Conservation (phyloP, 129 eudicot genomes). For the Saussurea involucrata region DNA sequence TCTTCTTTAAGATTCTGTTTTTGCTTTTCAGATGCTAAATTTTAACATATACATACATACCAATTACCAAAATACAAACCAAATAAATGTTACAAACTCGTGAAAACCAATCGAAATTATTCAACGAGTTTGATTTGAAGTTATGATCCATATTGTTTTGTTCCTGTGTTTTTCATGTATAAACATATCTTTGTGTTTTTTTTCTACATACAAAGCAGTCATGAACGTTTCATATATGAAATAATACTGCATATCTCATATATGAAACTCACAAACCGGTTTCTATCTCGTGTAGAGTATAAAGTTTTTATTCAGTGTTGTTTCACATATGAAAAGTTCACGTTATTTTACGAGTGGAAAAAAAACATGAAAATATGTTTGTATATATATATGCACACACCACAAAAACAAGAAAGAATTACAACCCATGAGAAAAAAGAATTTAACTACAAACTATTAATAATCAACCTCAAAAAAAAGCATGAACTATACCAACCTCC, state of each 20-base stretch:
- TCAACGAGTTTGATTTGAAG: too few relatives aligned
- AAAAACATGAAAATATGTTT: too few relatives aligned
- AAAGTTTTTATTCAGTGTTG: not conserved
- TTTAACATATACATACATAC: not conserved
- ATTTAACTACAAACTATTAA: slow-evolving; percentile 17
- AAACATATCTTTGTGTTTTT: too few relatives aligned
- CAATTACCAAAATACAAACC: not conserved
- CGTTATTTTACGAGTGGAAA: too few relatives aligned
- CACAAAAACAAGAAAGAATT: slow-evolving; percentile 9
- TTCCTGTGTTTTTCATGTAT: too few relatives aligned
- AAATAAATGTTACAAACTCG: not conserved
- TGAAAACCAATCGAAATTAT: too few relatives aligned
- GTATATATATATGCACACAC: not conserved
- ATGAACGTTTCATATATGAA: too few relatives aligned
- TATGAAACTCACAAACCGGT: too few relatives aligned
- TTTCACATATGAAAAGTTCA: too few relatives aligned
- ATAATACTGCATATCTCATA: not conserved
- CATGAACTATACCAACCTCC: slow-evolving; percentile 1
- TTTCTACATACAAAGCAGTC: too few relatives aligned
- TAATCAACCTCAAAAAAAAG: slow-evolving; percentile 16
- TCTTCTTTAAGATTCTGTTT: slow-evolving; percentile 10
- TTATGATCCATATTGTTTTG: too few relatives aligned
- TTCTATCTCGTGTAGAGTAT: too few relatives aligned
- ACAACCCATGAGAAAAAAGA: slow-evolving; percentile 32
- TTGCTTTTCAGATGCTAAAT: slow-evolving; percentile 1